Conservation (phyloP, 2,329 filamentous ascomycete genomes). For the Diplodia corticola region DNA sequence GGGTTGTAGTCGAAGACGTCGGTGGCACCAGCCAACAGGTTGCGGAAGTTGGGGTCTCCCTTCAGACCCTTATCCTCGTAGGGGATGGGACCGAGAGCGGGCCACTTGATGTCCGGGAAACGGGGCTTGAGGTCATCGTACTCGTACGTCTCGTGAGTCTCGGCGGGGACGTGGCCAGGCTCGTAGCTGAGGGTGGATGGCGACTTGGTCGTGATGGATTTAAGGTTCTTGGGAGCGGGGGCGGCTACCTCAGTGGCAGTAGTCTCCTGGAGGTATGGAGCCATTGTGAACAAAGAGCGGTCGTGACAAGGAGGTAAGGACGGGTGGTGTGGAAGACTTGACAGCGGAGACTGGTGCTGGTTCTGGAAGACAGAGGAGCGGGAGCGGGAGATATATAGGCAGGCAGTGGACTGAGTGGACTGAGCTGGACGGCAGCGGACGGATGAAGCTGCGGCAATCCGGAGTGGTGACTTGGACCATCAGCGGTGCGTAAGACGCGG, state of each 20-base stretch:
- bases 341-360: not conserved
- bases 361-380: conserved; percentile 5
- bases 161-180: conserved; percentile 50
- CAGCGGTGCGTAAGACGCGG: not conserved
- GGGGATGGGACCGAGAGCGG: conserved; percentile 48
- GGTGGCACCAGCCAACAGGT: conserved; percentile 54
- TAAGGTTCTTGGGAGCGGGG: conserved; percentile 6
- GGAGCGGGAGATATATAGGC: not conserved
- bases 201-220: conserved; percentile 25
- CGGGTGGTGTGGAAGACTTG: not conserved
- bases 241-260: not conserved
- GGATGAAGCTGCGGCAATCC: not conserved
- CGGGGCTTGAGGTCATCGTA: conserved; percentile 54
- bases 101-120: conserved; percentile 57
- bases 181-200: conserved; percentile 42
- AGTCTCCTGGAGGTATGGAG: conserved; percentile 20
- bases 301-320: not conserved
- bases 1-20: conserved; percentile 59
- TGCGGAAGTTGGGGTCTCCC: conserved; percentile 56
- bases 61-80: conserved; percentile 57
- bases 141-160: conserved; percentile 50
- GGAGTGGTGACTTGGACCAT: not conserved
- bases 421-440: not conserved
- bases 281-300: conserved; percentile 17
- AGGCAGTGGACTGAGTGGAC: not conserved